Percentiles rank a stretch among this genome's conserved stretches.
Conservation (phyloP, 2,329 filamentous ascomycete genomes). For the Colletotrichum cuscutae region DNA sequence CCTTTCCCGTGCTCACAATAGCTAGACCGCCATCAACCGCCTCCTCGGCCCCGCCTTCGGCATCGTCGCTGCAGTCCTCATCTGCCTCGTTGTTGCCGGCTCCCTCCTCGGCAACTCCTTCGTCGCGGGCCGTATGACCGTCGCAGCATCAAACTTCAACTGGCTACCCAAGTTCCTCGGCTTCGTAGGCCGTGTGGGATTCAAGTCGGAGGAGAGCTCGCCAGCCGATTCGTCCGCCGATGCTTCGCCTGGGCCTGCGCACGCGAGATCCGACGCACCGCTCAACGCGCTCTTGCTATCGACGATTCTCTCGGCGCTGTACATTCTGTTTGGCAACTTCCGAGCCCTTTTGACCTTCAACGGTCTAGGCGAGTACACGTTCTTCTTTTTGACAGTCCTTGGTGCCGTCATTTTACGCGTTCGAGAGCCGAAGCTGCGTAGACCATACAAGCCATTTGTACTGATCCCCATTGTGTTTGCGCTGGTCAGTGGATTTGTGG, state of each 20-base stretch:
- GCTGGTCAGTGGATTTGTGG: conserved; percentile 68
- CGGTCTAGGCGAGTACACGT: conserved; percentile 69
- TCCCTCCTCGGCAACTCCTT: conserved; percentile 73
- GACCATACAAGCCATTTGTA: conserved; percentile 66
- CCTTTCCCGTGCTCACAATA: conserved; percentile 16
- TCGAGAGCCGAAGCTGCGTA: conserved; percentile 62
- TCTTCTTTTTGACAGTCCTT: conserved; percentile 71
- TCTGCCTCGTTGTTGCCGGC: conserved; percentile 70
- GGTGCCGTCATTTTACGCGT: conserved; percentile 67
- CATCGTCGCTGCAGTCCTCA: conserved; percentile 63
- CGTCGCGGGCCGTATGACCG: conserved; percentile 68
- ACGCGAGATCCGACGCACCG: conserved; percentile 56
- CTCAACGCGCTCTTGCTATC: conserved; percentile 65
- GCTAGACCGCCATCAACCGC: conserved; percentile 63
- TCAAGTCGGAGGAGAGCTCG: conserved; percentile 29
- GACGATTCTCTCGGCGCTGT: conserved; percentile 60
- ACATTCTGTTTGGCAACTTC: conserved; percentile 71
- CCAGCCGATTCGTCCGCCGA: conserved; percentile 12
- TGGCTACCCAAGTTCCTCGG: conserved; percentile 61
- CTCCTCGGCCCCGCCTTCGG: conserved; percentile 65
- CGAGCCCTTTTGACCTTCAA: conserved; percentile 70
- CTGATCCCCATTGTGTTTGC: conserved; percentile 63
- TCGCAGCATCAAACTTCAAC: conserved; percentile 63
- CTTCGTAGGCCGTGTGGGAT: conserved; percentile 55
- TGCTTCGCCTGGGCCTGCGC: background rate